Evolutionary conservation across 1,139 yeast species (phyloP).

Genomic region (Diutina scorzettiae): DNA sequence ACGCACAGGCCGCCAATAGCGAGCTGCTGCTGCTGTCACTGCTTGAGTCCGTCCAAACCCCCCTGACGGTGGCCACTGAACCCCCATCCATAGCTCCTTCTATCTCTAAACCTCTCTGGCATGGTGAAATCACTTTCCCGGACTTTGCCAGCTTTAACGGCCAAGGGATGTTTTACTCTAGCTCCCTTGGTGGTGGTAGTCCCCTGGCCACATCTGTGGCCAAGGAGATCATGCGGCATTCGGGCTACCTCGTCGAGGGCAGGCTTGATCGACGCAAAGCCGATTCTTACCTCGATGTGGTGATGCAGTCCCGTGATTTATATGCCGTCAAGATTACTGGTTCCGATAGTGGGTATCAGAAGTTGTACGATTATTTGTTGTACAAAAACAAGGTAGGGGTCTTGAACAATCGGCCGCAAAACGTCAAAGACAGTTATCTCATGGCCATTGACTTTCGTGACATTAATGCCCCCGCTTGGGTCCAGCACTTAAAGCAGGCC

Average conservation of each 20-base stretch:
- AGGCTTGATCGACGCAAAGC: constrained; percentile 45
- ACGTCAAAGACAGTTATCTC: constrained; percentile 58
- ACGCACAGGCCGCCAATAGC: constrained; percentile 1
- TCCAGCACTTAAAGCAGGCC: constrained; percentile 11
- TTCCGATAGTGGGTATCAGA: constrained; percentile 23
- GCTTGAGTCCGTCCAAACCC: constrained; percentile 5
- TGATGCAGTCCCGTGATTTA: constrained; percentile 37
- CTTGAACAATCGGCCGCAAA: constrained; percentile 32
- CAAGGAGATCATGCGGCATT: constrained; percentile 7
- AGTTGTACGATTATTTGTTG: constrained; percentile 41
- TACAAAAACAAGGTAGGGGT: constrained; percentile 50
- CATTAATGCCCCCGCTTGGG: constrained; percentile 12
- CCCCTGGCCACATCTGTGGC: background rate
- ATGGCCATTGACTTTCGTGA: constrained; percentile 27
- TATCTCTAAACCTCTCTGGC: constrained; percentile 28
- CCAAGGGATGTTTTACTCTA: constrained; percentile 3
- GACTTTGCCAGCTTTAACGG: constrained; percentile 41
- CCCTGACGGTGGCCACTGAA: constrained; percentile 6
- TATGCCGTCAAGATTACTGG: constrained; percentile 29
- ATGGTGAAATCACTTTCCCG: constrained; percentile 44
- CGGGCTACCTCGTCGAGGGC: constrained; percentile 45
- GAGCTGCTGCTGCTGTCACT: constrained; percentile 5
- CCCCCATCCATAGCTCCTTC: background rate
- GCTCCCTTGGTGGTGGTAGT: background rate
- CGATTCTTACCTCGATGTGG: constrained; percentile 41